These are phyloP conservation scores for Hypoxylon sp. DNA, from an alignment of 2,329 filamentous ascomycete genomes.

Conservation along the genomic window DNA sequence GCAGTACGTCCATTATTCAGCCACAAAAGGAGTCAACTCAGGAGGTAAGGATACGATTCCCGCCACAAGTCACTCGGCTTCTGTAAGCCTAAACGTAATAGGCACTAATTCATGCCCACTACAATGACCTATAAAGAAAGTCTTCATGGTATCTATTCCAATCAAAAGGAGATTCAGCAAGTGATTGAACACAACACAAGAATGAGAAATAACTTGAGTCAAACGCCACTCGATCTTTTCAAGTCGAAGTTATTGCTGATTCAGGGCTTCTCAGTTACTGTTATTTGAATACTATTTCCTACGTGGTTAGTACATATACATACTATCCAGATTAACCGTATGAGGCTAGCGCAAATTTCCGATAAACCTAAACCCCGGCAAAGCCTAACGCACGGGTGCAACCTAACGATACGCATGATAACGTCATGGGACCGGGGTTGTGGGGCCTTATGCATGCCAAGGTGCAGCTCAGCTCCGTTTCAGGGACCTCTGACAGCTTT, in stretches of 20 bases:
- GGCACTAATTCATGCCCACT: no score
- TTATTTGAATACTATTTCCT: not conserved
- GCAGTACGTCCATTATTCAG: no score
- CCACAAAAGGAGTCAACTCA: no score
- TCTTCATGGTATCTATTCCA: not conserved
- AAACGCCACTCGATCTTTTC: not conserved
- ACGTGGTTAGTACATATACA: no score
- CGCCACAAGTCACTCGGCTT: no score
- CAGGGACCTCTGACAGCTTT: constrained; percentile 16
- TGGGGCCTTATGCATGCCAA: constrained; percentile 24
- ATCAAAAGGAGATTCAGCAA: not conserved
- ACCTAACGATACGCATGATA: no score
- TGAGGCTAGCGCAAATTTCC: not conserved
- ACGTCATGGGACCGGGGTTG: constrained; percentile 36
- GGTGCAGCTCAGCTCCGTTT: constrained; percentile 22
- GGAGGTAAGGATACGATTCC: no score
- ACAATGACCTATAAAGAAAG: no score
- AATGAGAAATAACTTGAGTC: not conserved
- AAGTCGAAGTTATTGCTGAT: not conserved
- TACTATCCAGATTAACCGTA: not conserved
- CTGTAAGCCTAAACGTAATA: no score
- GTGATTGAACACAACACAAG: not conserved
- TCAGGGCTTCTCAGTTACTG: not conserved
- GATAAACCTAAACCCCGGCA: constrained; percentile 8
- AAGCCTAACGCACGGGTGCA: no score